A percentile compares a stretch with the other conserved stretches of the same genome.
phyloP scores from a whole-genome alignment of 768 basidiomycete species.

The Phanerochaete carnosa region DNA sequence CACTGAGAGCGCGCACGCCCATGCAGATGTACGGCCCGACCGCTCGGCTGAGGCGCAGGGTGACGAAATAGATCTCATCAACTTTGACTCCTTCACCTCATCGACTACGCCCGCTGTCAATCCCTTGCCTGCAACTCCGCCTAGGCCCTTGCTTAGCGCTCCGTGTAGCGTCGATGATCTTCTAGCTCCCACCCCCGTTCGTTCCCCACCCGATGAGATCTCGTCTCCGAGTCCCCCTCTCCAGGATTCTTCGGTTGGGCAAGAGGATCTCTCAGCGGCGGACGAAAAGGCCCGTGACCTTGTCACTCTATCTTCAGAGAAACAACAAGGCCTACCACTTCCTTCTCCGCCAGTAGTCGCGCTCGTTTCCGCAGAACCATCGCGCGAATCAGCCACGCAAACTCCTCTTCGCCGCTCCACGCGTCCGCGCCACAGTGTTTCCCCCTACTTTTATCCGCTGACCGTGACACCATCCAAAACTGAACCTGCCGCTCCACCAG shows the following conservation, averaged over 20 bases:
- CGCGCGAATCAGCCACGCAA: neutral
- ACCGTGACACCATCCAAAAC: neutral
- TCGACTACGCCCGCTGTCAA: neutral
- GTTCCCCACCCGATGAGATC: neutral
- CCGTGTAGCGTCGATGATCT: constrained; percentile 7
- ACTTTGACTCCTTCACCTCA: constrained; percentile 7
- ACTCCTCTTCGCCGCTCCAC: constrained; percentile 14
- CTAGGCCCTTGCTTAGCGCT: neutral
- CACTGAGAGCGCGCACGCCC: neutral
- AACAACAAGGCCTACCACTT: neutral
- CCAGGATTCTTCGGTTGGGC: neutral
- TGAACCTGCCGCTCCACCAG: neutral
- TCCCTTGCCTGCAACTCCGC: constrained; percentile 2
- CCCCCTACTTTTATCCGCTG: constrained; percentile 6
- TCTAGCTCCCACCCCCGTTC: neutral
- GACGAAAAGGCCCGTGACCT: constrained; percentile 2
- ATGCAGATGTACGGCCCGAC: neutral
- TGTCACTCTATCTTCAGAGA: neutral
- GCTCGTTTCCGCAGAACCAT: neutral
- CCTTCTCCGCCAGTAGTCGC: neutral
- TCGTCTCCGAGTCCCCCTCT: neutral
- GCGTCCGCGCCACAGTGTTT: constrained; percentile 11
- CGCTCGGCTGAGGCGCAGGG: neutral
- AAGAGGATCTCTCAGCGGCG: neutral
- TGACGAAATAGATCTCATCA: constrained; percentile 5